Evolutionary conservation across 139 green algal species (phyloP).

Genomic region (Mesotaenium endlicherianum): DNA sequence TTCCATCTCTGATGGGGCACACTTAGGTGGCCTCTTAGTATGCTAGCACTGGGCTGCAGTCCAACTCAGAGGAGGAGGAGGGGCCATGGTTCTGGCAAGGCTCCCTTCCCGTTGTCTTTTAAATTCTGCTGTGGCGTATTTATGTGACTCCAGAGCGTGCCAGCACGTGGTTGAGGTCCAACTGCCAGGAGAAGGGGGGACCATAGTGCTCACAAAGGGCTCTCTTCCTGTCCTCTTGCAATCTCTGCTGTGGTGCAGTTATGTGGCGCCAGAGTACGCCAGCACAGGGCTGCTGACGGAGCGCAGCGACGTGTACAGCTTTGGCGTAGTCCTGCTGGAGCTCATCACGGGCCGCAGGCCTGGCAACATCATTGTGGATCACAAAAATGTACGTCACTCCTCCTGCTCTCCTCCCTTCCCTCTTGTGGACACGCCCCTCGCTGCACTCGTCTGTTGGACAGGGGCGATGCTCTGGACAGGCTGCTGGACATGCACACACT

Average conservation of each 20-base stretch:
- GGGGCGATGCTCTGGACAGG: not conserved
- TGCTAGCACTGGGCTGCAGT: too few relatives aligned
- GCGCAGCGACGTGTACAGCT: conserved; percentile 47
- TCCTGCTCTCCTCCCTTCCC: not conserved
- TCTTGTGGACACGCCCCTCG: not conserved
- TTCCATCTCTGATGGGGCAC: too few relatives aligned
- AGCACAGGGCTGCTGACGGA: conserved; percentile 37
- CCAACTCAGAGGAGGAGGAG: too few relatives aligned
- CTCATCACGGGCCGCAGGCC: conserved; percentile 13
- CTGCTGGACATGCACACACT: not conserved
- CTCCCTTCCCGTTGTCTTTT: too few relatives aligned
- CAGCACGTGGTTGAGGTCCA: too few relatives aligned
- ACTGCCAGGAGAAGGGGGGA: too few relatives aligned
- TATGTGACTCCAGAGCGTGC: too few relatives aligned
- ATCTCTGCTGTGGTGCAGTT: conserved; percentile 23
- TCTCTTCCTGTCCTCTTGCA: too few relatives aligned
- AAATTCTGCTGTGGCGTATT: too few relatives aligned
- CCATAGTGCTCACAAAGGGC: too few relatives aligned
- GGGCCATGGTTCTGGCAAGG: too few relatives aligned
- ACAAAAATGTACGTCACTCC: not conserved
- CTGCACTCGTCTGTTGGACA: not conserved
- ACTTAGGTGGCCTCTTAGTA: too few relatives aligned
- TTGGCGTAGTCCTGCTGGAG: conserved; percentile 39
- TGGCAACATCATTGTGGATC: not conserved
- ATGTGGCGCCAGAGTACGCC: conserved; percentile 38